Evolutionary conservation across 2,329 filamentous ascomycete genomes (phyloP).

Genomic region (Fonsecaea pedrosoi): DNA sequence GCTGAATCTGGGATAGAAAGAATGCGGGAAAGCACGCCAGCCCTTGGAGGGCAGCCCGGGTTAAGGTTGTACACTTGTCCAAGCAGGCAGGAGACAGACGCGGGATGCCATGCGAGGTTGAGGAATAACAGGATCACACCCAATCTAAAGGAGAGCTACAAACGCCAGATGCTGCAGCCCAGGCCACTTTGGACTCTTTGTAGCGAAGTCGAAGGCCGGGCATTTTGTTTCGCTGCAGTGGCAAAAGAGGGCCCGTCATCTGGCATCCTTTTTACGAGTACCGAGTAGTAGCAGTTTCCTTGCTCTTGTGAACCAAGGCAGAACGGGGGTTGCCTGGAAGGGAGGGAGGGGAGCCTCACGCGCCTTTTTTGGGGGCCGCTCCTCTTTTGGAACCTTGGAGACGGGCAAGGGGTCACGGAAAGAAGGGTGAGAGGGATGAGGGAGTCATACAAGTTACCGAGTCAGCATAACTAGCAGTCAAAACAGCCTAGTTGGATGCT

Average conservation of each 20-base stretch:
- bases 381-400: no score
- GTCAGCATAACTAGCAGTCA: no score
- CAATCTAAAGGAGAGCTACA: slow-evolving; percentile 18
- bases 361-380: no score
- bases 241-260: slow-evolving; percentile 17
- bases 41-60: slow-evolving; percentile 8
- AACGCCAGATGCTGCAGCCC: slow-evolving; percentile 16
- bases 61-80: slow-evolving; percentile 4
- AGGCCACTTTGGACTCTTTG: slow-evolving; percentile 8
- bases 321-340: not conserved
- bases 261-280: not conserved
- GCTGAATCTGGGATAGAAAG: slow-evolving; percentile 17
- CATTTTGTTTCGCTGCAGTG: slow-evolving; percentile 19
- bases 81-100: slow-evolving; percentile 1
- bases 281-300: no score
- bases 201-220: slow-evolving; percentile 1
- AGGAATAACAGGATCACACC: not conserved
- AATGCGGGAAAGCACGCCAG: slow-evolving; percentile 8
- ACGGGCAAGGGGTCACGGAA: no score
- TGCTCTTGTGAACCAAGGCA: slow-evolving; percentile 11
- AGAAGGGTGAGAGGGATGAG: no score
- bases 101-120: slow-evolving; percentile 13
- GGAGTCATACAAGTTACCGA: no score
- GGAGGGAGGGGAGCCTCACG: no score
- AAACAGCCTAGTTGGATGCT: no score